Conservation (phyloP, 495 filamentous ascomycete species). For the Penicillium malachiteum region DNA sequence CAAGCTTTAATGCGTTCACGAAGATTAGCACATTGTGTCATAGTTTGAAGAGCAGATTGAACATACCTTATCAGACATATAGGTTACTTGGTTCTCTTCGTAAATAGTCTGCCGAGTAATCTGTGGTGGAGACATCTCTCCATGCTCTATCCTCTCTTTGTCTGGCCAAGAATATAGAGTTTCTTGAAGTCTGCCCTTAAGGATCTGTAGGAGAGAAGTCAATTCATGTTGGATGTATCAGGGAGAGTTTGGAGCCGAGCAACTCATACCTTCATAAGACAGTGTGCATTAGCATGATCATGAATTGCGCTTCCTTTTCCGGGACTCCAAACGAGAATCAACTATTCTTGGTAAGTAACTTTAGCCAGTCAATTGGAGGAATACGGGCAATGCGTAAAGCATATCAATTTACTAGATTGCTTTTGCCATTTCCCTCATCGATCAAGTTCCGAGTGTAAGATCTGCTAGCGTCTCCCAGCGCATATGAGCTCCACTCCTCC, state of each 20-base stretch:
- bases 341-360: conserved; percentile 35
- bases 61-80: conserved; percentile 73
- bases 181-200: conserved; percentile 75
- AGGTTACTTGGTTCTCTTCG: conserved; percentile 66
- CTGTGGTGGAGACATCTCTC: conserved; percentile 48
- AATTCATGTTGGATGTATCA: not conserved
- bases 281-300: conserved; percentile 84
- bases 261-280: conserved; percentile 53
- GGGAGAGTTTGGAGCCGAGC: not conserved
- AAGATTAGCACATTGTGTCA: not conserved
- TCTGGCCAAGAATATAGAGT: conserved; percentile 76
- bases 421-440: conserved; percentile 86
- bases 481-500: conserved; percentile 70
- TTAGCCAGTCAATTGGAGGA: not conserved
- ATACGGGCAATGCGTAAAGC: not conserved
- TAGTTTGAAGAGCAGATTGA: not conserved
- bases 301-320: conserved; percentile 84
- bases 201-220: conserved; percentile 43
- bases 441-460: conserved; percentile 87
- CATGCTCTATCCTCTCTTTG: conserved; percentile 39
- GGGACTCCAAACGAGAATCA: conserved; percentile 91
- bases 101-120: conserved; percentile 48
- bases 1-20: conserved; percentile 49
- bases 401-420: conserved; percentile 67
- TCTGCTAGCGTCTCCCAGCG: conserved; percentile 60